Base-by-base conservation (phyloP, 169 alveolate species). In the Blepharisma undulans region DNA sequence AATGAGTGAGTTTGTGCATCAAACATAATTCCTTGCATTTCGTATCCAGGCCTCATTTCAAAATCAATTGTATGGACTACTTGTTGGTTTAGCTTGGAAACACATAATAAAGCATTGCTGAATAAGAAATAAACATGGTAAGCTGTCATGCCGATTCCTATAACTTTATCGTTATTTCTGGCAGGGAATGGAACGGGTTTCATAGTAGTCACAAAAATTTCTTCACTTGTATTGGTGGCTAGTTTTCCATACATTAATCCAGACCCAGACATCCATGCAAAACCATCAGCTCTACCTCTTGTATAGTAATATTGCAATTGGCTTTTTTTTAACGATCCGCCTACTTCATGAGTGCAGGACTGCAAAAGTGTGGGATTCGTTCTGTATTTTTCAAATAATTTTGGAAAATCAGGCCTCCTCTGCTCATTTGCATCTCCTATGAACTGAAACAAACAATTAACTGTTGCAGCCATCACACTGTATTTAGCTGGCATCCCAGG, bases 81-180 rank as follows among this genome's bases (percentile, higher is more conserved):
- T 88, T 93, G 92, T 25, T 91, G 87, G 74, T 90, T 93, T n/a
- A 93, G 66, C 85, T 91, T 93, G 19, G 93, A 87, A 30, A 93
- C 84, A 48, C 91, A 72, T 4, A 92, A 19, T 10, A 93, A 34
- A 89, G 94, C 84, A 74, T 88, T 92, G 25, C 89, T 25, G 60
- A 82, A 88, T 86, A 93, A 89, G 72, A 93, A 84, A 89, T 91
- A 93, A 4, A 93, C 80, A 80, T 93, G 95, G 76, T 91, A 91
- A 72, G 21, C 60, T n/a, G 95, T 72, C 84, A 88, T 90, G 5
- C 77, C 90, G 7, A 86, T 86, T 16, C 90, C 90, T 19, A 86
- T 25, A 22, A 86, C 34, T 5, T n/a, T 66, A 8, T 86, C 80
- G 8, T 29, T 29, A 21, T 18, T 21, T 5, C 90, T 27, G 34